Evolutionary conservation across 805 yeast genomes (phyloP).

Genomic region (Yarrowia yakushimensis): DNA sequence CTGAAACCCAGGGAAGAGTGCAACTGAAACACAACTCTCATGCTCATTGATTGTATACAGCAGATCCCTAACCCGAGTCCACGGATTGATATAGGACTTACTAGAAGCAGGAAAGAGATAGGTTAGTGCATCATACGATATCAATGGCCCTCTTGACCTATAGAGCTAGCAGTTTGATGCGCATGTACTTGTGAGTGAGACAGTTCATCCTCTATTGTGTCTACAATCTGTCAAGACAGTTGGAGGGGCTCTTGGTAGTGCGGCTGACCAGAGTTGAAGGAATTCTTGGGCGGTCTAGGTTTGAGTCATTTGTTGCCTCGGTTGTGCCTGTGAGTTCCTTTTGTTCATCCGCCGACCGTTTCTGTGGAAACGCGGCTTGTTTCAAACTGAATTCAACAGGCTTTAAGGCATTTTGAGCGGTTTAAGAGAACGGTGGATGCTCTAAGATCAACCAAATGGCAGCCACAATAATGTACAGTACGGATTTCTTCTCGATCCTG

Average conservation of each 20-base stretch:
- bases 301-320: slow-evolving; percentile 17
- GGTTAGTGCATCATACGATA: too few relatives aligned
- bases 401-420: background rate
- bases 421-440: background rate
- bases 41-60: background rate
- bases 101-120: background rate
- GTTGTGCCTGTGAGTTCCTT: slow-evolving; percentile 1
- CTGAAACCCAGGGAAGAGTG: background rate
- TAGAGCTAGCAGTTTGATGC: too few relatives aligned
- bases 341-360: background rate
- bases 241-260: background rate
- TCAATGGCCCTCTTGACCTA: too few relatives aligned
- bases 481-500: background rate
- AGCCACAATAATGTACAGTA: background rate
- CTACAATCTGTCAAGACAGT: background rate
- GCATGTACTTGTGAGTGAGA: background rate
- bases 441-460: background rate
- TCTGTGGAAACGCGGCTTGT: background rate
- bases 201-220: background rate
- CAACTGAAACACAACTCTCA: background rate
- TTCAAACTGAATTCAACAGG: background rate
- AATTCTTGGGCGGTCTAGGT: background rate
- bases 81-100: background rate
- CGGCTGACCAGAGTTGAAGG: background rate
- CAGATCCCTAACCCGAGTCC: background rate